These are phyloP conservation scores for Aspergillus heteromorphus DNA, from an alignment of 495 filamentous ascomycete genomes.

Conservation along the genomic window DNA sequence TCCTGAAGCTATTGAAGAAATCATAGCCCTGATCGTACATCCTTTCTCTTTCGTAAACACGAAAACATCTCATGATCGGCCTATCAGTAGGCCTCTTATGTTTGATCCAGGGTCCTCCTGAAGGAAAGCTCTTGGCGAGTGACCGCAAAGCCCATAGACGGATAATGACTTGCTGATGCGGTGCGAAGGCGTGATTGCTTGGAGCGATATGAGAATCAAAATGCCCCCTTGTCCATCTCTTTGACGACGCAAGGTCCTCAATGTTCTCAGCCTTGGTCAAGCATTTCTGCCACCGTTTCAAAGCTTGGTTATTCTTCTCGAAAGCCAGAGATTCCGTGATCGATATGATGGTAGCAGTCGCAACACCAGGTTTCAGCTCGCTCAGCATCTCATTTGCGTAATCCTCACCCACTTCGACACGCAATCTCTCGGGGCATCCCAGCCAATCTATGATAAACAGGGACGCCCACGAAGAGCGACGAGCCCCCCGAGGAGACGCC, in stretches of 20 bases:
- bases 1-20: slow-evolving; percentile 28
- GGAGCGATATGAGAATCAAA: too few relatives aligned
- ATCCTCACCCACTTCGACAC: slow-evolving; percentile 1
- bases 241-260: slow-evolving; percentile 19
- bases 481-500: too few relatives aligned
- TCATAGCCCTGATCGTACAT: slow-evolving; percentile 6
- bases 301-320: slow-evolving; percentile 10
- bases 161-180: slow-evolving; percentile 25
- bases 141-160: slow-evolving; percentile 36
- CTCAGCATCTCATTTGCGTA: slow-evolving; percentile 18
- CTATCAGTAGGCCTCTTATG: slow-evolving; percentile 17
- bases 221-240: too few relatives aligned
- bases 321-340: slow-evolving; percentile 30
- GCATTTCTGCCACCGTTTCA: slow-evolving; percentile 31
- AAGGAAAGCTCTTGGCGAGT: slow-evolving; percentile 19
- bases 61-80: slow-evolving; percentile 24
- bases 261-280: slow-evolving; percentile 19
- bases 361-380: slow-evolving; percentile 19
- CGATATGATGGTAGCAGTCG: slow-evolving; percentile 25
- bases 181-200: slow-evolving; percentile 5
- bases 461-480: slow-evolving; percentile 19
- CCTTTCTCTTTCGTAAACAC: slow-evolving; percentile 22
- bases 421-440: slow-evolving; percentile 6
- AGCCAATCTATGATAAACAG: slow-evolving; percentile 28
- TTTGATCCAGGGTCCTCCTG: slow-evolving; percentile 14